Conservation (phyloP, 164 flowering plant genomes). For the Chimonanthus salicifolius region DNA sequence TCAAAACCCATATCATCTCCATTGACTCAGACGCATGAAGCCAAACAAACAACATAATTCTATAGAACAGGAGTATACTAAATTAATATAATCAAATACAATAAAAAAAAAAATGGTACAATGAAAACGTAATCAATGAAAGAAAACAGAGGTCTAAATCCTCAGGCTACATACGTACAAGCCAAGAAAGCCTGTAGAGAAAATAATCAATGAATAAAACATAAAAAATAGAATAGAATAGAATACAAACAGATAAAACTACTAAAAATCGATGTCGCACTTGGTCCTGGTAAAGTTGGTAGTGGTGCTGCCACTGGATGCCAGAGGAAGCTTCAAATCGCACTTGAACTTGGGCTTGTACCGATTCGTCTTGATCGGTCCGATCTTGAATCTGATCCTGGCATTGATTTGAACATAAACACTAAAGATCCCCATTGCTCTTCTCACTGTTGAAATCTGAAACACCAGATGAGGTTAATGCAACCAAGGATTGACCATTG, state of each 20-base stretch:
- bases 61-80: too few species aligned
- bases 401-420: constrained; percentile 21
- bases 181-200: background rate
- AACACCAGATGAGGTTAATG: background rate
- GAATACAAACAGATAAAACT: background rate
- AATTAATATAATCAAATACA: background rate
- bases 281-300: constrained; percentile 18
- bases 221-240: background rate
- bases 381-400: constrained; percentile 25
- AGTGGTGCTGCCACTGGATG: constrained; percentile 4
- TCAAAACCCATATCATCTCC: too few species aligned
- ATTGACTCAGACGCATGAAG: too few species aligned
- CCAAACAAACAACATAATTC: too few species aligned
- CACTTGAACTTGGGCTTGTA: constrained; percentile 26
- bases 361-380: constrained; percentile 17
- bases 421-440: constrained; percentile 17
- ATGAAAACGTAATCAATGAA: too few species aligned
- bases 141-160: background rate
- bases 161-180: background rate
- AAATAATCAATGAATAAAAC: background rate
- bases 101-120: background rate
- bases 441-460: constrained; percentile 16
- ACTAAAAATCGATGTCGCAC: constrained; percentile 34
- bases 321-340: constrained; percentile 25
- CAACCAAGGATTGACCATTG: constrained; percentile 11